These are phyloP conservation scores for Fusarium tricinctum DNA, from an alignment of 2,329 filamentous ascomycete genomes.

Conservation along the genomic window DNA sequence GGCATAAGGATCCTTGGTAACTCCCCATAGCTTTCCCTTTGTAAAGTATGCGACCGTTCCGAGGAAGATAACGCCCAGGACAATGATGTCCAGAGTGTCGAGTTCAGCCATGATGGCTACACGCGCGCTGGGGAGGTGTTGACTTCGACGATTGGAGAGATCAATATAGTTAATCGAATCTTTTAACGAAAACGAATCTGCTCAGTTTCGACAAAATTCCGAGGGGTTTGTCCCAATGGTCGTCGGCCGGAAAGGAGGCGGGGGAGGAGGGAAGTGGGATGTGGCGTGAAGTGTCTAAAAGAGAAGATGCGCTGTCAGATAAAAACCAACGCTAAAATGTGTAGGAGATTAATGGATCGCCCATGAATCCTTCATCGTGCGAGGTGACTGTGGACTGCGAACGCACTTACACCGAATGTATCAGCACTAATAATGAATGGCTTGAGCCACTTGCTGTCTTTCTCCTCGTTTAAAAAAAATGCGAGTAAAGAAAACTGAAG, in stretches of 20 bases:
- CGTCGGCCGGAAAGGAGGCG: constrained; percentile 50
- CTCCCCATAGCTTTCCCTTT: constrained; percentile 93
- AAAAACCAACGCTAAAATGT: constrained; percentile 31
- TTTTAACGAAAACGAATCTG: constrained; percentile 2
- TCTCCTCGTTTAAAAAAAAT: neutral
- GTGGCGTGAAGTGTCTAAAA: constrained; percentile 46
- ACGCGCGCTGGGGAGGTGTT: constrained; percentile 23
- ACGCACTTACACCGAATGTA: constrained; percentile 23
- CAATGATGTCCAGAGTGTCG: constrained; percentile 93
- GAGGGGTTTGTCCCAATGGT: constrained; percentile 26
- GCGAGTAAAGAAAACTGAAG: constrained; percentile 6
- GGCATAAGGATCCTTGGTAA: constrained; percentile 90
- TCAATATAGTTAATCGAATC: constrained; percentile 2
- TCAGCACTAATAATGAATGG: constrained; percentile 18
- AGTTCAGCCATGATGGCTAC: constrained; percentile 85
- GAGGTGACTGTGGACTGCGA: constrained; percentile 4
- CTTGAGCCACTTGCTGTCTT: constrained; percentile 15
- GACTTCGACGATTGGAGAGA: constrained; percentile 9
- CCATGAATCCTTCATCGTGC: constrained; percentile 26
- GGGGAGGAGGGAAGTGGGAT: constrained; percentile 42
- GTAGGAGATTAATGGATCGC: constrained; percentile 29
- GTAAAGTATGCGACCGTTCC: constrained; percentile 97
- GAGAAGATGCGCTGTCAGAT: constrained; percentile 42
- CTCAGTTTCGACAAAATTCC: constrained; percentile 15
- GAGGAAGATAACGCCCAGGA: constrained; percentile 86